These are phyloP conservation scores for Cryptococcus sp. DNA, from an alignment of 1,284 basidiomycete species.

Conservation along the genomic window DNA sequence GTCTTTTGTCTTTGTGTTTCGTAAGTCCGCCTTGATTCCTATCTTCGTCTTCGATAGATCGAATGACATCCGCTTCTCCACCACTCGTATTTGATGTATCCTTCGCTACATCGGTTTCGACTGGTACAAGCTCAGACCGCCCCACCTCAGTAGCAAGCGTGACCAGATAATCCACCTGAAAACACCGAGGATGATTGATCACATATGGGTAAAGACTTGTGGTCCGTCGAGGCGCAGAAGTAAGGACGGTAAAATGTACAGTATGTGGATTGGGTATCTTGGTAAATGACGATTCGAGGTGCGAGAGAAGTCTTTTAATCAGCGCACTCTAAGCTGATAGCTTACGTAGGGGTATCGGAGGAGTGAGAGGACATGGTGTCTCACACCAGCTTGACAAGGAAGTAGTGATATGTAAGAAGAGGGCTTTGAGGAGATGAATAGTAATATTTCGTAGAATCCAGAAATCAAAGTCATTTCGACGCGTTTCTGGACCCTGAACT, in stretches of 20 bases:
- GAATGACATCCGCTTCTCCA: not conserved
- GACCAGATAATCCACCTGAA: conserved; percentile 57
- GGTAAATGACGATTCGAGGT: conserved; percentile 58
- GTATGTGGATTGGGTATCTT: conserved; percentile 52
- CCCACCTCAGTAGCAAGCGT: conserved; percentile 61
- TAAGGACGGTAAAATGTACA: conserved; percentile 69
- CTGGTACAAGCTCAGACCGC: not conserved
- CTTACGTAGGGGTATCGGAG: no score
- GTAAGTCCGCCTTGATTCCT: not conserved
- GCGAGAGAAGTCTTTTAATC: conserved; percentile 56
- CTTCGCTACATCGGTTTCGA: not conserved
- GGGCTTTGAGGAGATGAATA: no score
- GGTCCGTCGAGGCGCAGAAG: conserved; percentile 63
- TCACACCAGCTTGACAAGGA: not conserved
- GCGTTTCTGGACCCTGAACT: no score
- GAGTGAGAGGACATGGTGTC: no score
- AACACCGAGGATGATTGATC: conserved; percentile 48
- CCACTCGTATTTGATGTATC: no score
- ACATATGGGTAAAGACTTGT: conserved; percentile 70
- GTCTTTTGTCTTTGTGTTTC: not conserved
- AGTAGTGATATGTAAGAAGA: no score
- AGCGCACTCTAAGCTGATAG: not conserved
- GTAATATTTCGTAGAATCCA: no score
- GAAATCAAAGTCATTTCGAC: no score
- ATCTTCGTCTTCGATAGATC: not conserved